These are phyloP conservation scores for Lipomyces yamadae DNA, from an alignment of 805 yeast species.

Conservation along the genomic window DNA sequence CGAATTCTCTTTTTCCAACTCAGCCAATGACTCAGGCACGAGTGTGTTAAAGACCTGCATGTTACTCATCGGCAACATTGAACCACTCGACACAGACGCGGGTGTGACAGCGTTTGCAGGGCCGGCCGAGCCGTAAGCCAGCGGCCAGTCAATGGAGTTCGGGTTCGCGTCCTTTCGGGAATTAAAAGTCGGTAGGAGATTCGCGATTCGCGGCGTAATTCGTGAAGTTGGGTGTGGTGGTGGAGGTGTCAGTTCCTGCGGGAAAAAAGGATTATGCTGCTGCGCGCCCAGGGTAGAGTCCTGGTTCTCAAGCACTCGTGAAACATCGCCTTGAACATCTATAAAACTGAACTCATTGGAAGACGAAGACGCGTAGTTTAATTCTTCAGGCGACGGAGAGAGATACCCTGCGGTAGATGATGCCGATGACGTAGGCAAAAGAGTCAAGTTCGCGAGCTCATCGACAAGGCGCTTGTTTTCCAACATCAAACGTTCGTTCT, in stretches of 20 bases:
- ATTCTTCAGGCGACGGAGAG: slow-evolving; percentile 4
- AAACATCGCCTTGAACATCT: not conserved
- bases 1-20: slow-evolving; percentile 38
- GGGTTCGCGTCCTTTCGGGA: slow-evolving; percentile 36
- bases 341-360: slow-evolving; percentile 11
- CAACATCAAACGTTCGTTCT: slow-evolving; percentile 29
- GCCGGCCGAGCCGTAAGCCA: slow-evolving; percentile 26
- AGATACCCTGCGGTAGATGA: slow-evolving; percentile 1
- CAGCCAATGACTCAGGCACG: slow-evolving; percentile 39
- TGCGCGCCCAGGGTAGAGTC: slow-evolving; percentile 9
- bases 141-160: slow-evolving; percentile 38
- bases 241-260: not conserved
- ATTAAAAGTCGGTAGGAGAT: slow-evolving; percentile 33
- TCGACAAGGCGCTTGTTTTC: slow-evolving; percentile 34
- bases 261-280: slow-evolving; percentile 1
- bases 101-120: slow-evolving; percentile 6
- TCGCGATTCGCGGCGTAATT: slow-evolving; percentile 37
- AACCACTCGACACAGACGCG: not conserved
- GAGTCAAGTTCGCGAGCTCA: slow-evolving; percentile 24
- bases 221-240: slow-evolving; percentile 11
- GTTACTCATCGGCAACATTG: slow-evolving; percentile 20
- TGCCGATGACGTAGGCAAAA: slow-evolving; percentile 15
- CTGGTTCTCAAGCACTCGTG: slow-evolving; percentile 1
- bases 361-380: not conserved
- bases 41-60: slow-evolving; percentile 39